Percentiles rank a stretch among this genome's conserved stretches.
Conservation (phyloP, 495 filamentous ascomycete species). For the Aspergillus avenaceus region DNA sequence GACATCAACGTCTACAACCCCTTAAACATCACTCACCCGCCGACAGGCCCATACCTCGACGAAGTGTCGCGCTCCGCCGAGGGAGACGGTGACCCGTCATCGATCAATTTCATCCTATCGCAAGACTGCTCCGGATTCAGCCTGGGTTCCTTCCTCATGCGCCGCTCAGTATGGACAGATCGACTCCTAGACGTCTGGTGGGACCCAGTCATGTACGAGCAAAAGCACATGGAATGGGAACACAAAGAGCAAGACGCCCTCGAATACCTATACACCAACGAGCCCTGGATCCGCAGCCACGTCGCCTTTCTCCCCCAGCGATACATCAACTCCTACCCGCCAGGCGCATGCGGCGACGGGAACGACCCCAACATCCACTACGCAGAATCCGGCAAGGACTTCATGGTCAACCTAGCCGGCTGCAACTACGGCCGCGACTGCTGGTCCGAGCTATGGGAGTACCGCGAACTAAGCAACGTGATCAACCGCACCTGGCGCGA, state of each 20-base stretch:
- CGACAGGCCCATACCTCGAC: constrained; percentile 69
- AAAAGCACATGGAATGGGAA: constrained; percentile 98
- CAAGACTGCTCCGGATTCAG: constrained; percentile 98
- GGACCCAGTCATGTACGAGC: constrained; percentile 97
- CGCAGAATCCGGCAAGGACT: constrained; percentile 77
- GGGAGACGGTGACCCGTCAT: constrained; percentile 68
- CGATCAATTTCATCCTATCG: constrained; percentile 81
- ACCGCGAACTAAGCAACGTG: constrained; percentile 79
- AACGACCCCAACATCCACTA: constrained; percentile 81
- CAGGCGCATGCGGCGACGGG: constrained; percentile 78
- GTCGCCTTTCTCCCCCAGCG: constrained; percentile 89
- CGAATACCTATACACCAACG: constrained; percentile 84
- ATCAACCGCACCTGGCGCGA: constrained; percentile 82
- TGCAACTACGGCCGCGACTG: constrained; percentile 96
- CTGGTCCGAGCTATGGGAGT: constrained; percentile 96
- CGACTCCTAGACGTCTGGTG: constrained; percentile 95
- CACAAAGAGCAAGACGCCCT: constrained; percentile 97
- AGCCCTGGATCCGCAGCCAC: constrained; percentile 88
- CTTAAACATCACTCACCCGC: constrained; percentile 85
- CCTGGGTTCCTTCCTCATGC: constrained; percentile 90
- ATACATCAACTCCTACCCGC: constrained; percentile 90
- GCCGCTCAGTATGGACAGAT: constrained; percentile 82
- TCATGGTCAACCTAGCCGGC: constrained; percentile 98
- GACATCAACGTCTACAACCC: constrained; percentile 97
- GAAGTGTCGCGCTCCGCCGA: constrained; percentile 60